Conservation (phyloP, 495 filamentous ascomycete genomes). For the Recurvomyces mirabilis region DNA sequence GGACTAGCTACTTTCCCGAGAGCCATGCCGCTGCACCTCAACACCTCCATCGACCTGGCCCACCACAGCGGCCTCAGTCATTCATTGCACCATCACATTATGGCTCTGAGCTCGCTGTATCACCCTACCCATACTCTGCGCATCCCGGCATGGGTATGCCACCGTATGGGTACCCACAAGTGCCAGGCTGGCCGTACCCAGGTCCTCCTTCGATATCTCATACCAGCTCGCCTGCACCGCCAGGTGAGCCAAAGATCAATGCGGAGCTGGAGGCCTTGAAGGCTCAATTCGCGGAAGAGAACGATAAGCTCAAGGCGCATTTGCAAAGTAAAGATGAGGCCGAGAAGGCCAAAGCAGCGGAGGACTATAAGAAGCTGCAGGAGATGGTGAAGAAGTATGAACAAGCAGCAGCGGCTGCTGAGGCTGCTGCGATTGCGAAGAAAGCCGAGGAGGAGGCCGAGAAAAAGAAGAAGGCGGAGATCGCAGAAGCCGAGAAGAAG, state of each 20-base stretch:
- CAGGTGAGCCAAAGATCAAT: conserved; percentile 3
- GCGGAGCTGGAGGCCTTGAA: conserved; percentile 2
- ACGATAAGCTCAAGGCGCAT: conserved; percentile 8
- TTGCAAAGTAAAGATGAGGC: conserved; percentile 8
- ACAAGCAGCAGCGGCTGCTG: conserved; percentile 25
- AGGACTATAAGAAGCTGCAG: conserved; percentile 25
- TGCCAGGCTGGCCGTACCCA: conserved; percentile 10
- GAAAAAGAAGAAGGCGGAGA: conserved; percentile 19
- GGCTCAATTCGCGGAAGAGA: conserved; percentile 5
- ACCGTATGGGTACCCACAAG: conserved; percentile 12
- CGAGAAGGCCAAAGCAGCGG: conserved; percentile 20
- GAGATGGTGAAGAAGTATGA: conserved; percentile 30
- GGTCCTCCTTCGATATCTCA: neutral
- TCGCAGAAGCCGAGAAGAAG: conserved; percentile 19
- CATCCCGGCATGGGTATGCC: conserved; percentile 19
- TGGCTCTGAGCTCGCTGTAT: conserved; percentile 22
- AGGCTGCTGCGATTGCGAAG: conserved; percentile 27
- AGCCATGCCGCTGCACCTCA: conserved; percentile 12
- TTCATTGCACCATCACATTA: conserved; percentile 17
- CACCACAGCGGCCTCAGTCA: conserved; percentile 15
- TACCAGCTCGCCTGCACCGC: conserved; percentile 10
- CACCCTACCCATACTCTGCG: conserved; percentile 9
- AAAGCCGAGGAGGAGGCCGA: conserved; percentile 24
- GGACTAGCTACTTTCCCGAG: conserved; percentile 14
- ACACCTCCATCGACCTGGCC: conserved; percentile 10